phyloP scores from a whole-genome alignment of 768 basidiomycete species.

The Boletus huronensis region DNA sequence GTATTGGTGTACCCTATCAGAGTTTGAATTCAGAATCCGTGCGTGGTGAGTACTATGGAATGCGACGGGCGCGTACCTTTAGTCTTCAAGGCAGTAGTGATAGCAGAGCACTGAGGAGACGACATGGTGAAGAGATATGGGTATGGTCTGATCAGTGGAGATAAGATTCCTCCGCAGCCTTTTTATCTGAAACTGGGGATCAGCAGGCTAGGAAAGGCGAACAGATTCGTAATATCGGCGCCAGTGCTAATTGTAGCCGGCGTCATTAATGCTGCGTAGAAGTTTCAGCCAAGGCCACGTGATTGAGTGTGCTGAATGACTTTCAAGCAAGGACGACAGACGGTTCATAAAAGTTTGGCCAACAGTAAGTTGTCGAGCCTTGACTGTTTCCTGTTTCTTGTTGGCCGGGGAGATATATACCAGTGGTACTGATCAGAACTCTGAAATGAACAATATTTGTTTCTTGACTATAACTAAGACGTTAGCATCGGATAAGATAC shows the following conservation, averaged over 20 bases:
- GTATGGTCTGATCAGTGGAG: conserved; percentile 3
- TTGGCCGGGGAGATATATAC: too few species aligned
- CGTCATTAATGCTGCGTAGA: not conserved
- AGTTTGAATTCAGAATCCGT: not conserved
- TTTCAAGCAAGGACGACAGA: too few species aligned
- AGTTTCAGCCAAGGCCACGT: too few species aligned
- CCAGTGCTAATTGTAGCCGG: not conserved
- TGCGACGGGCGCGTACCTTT: conserved; percentile 37
- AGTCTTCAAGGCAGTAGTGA: conserved; percentile 47
- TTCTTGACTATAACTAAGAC: not conserved
- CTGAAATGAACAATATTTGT: too few species aligned
- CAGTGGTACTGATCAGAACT: too few species aligned
- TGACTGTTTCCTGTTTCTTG: too few species aligned
- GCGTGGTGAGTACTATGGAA: not conserved
- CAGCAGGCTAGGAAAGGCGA: conserved; percentile 13
- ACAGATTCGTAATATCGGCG: conserved; percentile 7
- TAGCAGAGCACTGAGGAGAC: conserved; percentile 47
- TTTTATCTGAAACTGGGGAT: conserved; percentile 13
- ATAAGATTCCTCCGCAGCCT: not conserved
- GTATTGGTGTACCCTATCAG: conserved; percentile 3
- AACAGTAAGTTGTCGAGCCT: too few species aligned
- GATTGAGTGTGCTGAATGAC: too few species aligned
- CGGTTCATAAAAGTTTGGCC: too few species aligned
- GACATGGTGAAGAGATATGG: conserved; percentile 45
- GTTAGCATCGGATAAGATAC: not conserved